Percentiles rank a stretch among this genome's conserved stretches.
These are phyloP conservation scores for Tuber umbilicatum DNA, from an alignment of 495 filamentous ascomycete genomes.

Conservation along the genomic window DNA sequence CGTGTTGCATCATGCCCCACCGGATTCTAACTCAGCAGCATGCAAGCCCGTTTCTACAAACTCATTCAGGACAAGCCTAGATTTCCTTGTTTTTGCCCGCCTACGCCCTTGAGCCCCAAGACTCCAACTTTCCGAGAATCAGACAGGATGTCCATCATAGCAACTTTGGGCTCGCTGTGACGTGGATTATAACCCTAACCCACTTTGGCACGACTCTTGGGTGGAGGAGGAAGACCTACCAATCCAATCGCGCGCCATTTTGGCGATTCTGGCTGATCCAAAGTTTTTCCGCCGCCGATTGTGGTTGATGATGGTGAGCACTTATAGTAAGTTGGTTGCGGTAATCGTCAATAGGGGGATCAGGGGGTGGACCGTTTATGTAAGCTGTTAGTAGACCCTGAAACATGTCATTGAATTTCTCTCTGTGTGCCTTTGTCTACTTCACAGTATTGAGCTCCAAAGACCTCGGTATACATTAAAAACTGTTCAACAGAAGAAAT, in stretches of 20 bases:
- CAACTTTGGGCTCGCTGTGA: neutral
- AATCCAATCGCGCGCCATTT: neutral
- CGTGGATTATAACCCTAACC: neutral
- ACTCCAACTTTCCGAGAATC: neutral
- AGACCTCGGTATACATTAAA: neutral
- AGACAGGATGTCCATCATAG: neutral
- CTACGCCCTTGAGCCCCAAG: neutral
- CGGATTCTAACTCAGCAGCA: neutral
- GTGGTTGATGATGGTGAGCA: neutral
- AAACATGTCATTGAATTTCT: neutral
- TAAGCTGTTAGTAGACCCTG: neutral
- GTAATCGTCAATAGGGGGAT: neutral
- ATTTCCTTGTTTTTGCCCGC: neutral
- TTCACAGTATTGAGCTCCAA: neutral
- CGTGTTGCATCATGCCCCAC: neutral
- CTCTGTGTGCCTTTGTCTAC: neutral
- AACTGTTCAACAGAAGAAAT: neutral
- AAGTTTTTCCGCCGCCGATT: neutral
- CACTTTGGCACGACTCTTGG: neutral
- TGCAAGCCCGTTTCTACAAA: neutral
- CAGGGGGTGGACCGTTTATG: neutral
- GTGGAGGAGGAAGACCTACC: neutral
- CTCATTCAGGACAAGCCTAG: neutral
- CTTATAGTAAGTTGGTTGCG: neutral
- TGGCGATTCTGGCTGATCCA: neutral